Percentiles rank a stretch among this genome's conserved stretches.
Conservation (phyloP, 805 yeast genomes). For the Wickerhamomyces queroliae region DNA sequence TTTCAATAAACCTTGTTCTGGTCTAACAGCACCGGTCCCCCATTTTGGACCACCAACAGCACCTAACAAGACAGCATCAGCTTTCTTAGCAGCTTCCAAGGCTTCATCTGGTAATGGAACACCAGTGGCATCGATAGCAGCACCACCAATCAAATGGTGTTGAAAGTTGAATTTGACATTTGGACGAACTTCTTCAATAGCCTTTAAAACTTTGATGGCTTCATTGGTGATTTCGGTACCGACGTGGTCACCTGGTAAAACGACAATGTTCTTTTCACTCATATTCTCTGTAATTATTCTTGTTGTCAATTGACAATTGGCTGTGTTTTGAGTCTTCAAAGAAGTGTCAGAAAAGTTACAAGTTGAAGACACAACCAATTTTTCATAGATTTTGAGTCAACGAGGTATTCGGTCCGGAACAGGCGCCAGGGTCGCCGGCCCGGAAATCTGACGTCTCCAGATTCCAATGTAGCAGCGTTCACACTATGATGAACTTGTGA, state of each 20-base stretch:
- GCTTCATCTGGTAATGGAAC: conserved; percentile 84
- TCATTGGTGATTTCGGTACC: conserved; percentile 87
- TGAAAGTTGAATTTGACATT: conserved; percentile 65
- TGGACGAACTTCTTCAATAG: conserved; percentile 59
- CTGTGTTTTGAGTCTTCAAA: no score
- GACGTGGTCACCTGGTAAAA: conserved; percentile 95
- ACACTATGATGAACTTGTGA: no score
- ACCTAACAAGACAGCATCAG: conserved; percentile 95
- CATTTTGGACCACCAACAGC: conserved; percentile 99
- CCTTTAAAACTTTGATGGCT: conserved; percentile 85
- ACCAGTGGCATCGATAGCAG: conserved; percentile 97
- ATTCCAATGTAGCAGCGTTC: no score
- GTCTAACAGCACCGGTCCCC: conserved; percentile 96
- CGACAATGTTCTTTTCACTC: conserved; percentile 61
- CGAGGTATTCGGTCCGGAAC: background rate
- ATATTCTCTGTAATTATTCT: background rate
- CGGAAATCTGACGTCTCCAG: no score
- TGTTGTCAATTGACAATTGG: no score
- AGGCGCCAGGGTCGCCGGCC: no score
- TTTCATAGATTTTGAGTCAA: background rate
- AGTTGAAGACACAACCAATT: background rate
- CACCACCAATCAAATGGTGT: conserved; percentile 92
- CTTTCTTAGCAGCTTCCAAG: conserved; percentile 71
- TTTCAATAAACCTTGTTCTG: conserved; percentile 93
- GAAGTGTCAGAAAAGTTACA: no score